Base-by-base conservation (phyloP, 2,329 filamentous ascomycete genomes). In the Fusarium pininemorale region DNA sequence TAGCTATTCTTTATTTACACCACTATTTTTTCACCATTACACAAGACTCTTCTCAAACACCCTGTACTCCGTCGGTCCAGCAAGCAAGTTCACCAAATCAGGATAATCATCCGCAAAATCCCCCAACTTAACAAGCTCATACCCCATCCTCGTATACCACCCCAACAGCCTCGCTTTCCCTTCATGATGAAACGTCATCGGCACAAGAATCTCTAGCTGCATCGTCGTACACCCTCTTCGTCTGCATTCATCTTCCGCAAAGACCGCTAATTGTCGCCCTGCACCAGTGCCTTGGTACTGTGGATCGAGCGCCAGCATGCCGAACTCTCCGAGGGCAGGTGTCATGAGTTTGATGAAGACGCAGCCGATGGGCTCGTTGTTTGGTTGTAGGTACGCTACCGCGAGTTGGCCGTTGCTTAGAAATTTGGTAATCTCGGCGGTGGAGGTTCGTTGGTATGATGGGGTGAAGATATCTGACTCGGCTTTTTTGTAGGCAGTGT, bases 91-190 rank as follows among this genome's bases (percentile, higher is more conserved):
- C 3, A 72, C 76, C 30, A 82, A 44, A 3, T 70, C 70, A 7
- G 80, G 80, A 39, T 81, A 80, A 12, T 81, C 79, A 1, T 77
- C 44, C 7, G 61, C 57, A 61, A 81, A 82, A 20, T 71, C 66
- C 1, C 72, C 78, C n/a, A 81, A 28, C 37, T 72, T 78, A 1
- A 80, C 72, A 28, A 77, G 24, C 30, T 59, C 37, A 48, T 82
- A 81, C 1, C 79, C 80, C 72, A 81, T 66, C 6, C 80, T 68
- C 9, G 39, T 51, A 45, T 81, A 81, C 80, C 80, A 81, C 0
- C 63, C 72, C 53, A 77, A 53, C 67, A 79, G 62, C 30, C 78
- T 77, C 6, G 68, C 66, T 44, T 82, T 82, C 3, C 74, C 66
- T 1, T 73, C 68, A 56, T 82, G 78, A 30, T 62, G 72, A 26